Evolutionary conservation across 2,329 filamentous ascomycete species (phyloP).

Genomic region (Xylaria sp.): DNA sequence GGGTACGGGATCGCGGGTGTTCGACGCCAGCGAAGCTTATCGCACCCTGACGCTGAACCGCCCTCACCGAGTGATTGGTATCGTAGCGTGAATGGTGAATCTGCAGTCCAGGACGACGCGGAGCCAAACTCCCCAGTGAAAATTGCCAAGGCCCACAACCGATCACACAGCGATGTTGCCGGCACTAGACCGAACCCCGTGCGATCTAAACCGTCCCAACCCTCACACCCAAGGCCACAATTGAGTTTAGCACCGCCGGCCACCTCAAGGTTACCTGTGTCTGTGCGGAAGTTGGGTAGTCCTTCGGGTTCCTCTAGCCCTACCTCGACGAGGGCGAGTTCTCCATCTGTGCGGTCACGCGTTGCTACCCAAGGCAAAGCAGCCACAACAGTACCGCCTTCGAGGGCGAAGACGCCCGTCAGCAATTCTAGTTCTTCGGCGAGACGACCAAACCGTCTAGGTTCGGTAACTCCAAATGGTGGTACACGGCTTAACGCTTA

Average conservation of each 20-base stretch:
- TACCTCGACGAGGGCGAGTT: conserved; percentile 58
- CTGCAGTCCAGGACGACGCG: conserved; percentile 20
- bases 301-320: conserved; percentile 52
- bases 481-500: conserved; percentile 70
- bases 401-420: conserved; percentile 49
- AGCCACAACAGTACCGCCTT: conserved; percentile 37
- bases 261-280: conserved; percentile 50
- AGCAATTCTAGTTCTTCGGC: conserved; percentile 35
- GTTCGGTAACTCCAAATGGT: conserved; percentile 51
- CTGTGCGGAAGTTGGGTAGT: conserved; percentile 48
- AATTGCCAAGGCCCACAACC: conserved; percentile 47
- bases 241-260: conserved; percentile 35
- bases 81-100: conserved; percentile 27
- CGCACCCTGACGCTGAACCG: conserved; percentile 60
- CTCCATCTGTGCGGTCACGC: conserved; percentile 52
- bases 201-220: conserved; percentile 37
- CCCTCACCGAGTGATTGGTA: conserved; percentile 63
- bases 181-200: conserved; percentile 38
- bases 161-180: conserved; percentile 65
- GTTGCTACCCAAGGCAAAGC: conserved; percentile 46
- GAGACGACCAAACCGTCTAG: conserved; percentile 45
- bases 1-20: conserved; percentile 64
- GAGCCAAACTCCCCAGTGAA: conserved; percentile 27
- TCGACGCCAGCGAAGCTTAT: conserved; percentile 58
- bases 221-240: conserved; percentile 40